Conservation (phyloP, 208 protist genomes). For the Trypanosoma mega region DNA sequence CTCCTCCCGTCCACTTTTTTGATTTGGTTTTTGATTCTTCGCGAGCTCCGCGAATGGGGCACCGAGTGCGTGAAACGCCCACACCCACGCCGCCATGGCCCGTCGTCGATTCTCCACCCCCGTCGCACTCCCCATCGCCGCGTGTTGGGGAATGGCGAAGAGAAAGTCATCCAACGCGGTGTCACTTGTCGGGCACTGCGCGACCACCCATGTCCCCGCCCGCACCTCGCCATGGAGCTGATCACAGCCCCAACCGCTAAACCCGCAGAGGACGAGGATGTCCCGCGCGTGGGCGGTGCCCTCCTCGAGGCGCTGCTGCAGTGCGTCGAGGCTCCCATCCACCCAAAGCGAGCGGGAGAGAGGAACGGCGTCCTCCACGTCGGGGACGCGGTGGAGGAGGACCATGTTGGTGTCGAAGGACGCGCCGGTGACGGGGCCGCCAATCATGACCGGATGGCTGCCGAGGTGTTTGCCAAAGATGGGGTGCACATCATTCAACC, state of each 20-base stretch:
- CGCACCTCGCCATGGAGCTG: slow-evolving; percentile 77
- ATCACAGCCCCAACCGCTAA: slow-evolving; percentile 69
- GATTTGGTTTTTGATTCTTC: slow-evolving; percentile 18
- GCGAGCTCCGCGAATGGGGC: slow-evolving; percentile 50
- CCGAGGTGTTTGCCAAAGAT: slow-evolving; percentile 59
- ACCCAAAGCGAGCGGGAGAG: slow-evolving; percentile 63
- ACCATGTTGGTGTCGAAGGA: slow-evolving; percentile 68
- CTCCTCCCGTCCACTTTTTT: background rate
- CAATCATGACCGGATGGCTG: slow-evolving; percentile 74
- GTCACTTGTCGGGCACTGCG: slow-evolving; percentile 25
- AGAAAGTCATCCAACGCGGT: slow-evolving; percentile 45
- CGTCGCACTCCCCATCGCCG: slow-evolving; percentile 8
- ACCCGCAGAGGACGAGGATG: slow-evolving; percentile 76
- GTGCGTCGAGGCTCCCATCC: slow-evolving; percentile 64
- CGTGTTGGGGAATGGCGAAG: slow-evolving; percentile 44
- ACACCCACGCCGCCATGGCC: slow-evolving; percentile 43
- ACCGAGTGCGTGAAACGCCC: slow-evolving; percentile 52
- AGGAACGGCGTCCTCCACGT: slow-evolving; percentile 55
- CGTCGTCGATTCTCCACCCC: slow-evolving; percentile 1
- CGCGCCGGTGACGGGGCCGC: slow-evolving; percentile 66
- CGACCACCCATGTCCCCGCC: slow-evolving; percentile 74
- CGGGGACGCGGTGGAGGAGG: slow-evolving; percentile 69
- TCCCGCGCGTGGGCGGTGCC: slow-evolving; percentile 48
- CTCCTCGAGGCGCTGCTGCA: slow-evolving; percentile 58
- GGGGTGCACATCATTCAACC: slow-evolving; percentile 49